phyloP scores from a whole-genome alignment of 176 grass and related monocot species.

The Aegilops sharonensis region DNA sequence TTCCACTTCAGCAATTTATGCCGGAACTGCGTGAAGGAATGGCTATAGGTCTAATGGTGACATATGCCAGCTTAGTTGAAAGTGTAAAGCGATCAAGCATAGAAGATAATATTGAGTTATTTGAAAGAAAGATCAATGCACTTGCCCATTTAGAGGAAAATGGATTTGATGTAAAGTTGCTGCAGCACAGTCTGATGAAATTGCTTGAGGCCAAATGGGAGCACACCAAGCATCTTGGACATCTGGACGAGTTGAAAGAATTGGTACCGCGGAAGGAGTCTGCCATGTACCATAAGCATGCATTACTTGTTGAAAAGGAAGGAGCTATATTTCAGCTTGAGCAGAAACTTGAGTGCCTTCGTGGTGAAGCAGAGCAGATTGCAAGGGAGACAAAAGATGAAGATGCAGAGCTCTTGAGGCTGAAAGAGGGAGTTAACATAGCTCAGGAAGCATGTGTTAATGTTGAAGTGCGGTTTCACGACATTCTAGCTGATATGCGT shows the following conservation, averaged over 20 bases:
- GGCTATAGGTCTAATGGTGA: conserved; percentile 62
- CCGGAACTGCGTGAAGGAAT: conserved; percentile 55
- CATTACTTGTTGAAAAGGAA: conserved; percentile 33
- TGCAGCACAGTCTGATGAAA: conserved; percentile 27
- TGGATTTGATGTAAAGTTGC: conserved; percentile 49
- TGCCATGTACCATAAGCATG: background rate
- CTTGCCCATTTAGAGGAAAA: conserved; percentile 41
- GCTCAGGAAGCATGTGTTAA: background rate
- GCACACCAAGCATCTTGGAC: background rate
- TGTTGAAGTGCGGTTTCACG: conserved; percentile 4
- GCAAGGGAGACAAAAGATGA: conserved; percentile 12
- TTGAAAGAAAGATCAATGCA: conserved; percentile 37
- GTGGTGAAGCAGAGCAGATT: conserved; percentile 18
- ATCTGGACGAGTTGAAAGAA: conserved; percentile 18
- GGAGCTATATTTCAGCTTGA: conserved; percentile 39
- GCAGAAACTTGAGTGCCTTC: conserved; percentile 36
- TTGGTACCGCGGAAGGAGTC: conserved; percentile 8
- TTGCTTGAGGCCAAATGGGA: conserved; percentile 38
- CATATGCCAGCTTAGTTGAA: conserved; percentile 43
- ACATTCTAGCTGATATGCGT: conserved; percentile 5
- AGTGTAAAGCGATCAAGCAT: conserved; percentile 26
- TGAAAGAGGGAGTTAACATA: background rate
- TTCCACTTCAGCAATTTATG: conserved; percentile 31
- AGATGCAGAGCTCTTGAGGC: conserved; percentile 16
- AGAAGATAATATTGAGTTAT: conserved; percentile 19